Evolutionary conservation across 345 rosid species (phyloP), one percentile per base, ranked within the genome.

Genomic region (Pugionium cornutum): DNA sequence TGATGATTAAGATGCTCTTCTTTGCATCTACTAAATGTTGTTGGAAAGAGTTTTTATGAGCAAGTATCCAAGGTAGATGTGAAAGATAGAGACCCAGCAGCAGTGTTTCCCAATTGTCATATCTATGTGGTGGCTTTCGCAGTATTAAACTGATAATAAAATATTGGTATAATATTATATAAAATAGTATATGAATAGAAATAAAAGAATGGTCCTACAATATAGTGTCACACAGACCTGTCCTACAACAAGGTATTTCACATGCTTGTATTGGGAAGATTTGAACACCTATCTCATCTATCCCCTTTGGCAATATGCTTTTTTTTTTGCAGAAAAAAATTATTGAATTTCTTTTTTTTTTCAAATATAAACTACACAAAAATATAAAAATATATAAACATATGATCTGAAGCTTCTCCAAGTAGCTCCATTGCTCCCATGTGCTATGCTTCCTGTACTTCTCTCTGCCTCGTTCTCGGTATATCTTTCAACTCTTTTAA

Each of bases 341-440:
- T 53, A 60, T 68, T 66, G 63, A 51, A 58, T 43, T 55, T 25
- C 8, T 56, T 30, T 27, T 11, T 35, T 4, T 7, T 18, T 41
- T 54, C 18, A 18, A 36, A 18, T 40, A 51, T 29, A 66, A 35
- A 48, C 36, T 34, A 34, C 5, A 34, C 3, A 3, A 34, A 34
- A 34, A 34, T 34, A 34, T 34, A 40, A 7, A 40, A 7, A 40
- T 8, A 67, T 53, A 62, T 34, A 74, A 55, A 45, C 56, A 70
- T 64, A 78, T 75, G 60, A 56, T 82, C 82, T 81, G 89, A 81
- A 85, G 77, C 91, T 79, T 85, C 91, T 81, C 80, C 91, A 88
- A 66, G 85, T 83, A 81, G 95, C 81, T 67, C 73, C 58, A 55
- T 85, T 83, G 86, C 64, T 84, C 83, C 89, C 95, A 88, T 88